Conservation (phyloP, 2,329 filamentous ascomycete species). For the Diaporthe sp. region DNA sequence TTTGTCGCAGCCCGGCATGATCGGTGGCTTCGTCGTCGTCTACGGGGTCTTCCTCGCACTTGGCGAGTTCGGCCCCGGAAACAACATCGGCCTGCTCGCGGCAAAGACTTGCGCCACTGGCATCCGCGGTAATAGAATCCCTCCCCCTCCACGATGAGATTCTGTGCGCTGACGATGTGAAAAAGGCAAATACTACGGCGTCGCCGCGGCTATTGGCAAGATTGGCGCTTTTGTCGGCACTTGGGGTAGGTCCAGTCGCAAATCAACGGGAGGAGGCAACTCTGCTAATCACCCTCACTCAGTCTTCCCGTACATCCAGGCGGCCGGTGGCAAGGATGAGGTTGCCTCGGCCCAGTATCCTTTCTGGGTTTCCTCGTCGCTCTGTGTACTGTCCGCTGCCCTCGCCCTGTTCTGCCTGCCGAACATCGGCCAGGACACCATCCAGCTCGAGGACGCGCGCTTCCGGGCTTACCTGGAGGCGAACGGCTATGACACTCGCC, state of each 20-base stretch:
- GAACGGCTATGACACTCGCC: slow-evolving; percentile 81
- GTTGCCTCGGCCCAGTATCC: slow-evolving; percentile 82
- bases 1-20: slow-evolving; percentile 75
- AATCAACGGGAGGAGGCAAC: not conserved
- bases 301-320: slow-evolving; percentile 79
- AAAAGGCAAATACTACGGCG: slow-evolving; percentile 72
- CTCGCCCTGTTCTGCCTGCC: slow-evolving; percentile 78
- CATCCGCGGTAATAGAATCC: slow-evolving; percentile 72
- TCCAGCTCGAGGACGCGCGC: slow-evolving; percentile 79
- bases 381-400: slow-evolving; percentile 82
- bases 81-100: slow-evolving; percentile 91
- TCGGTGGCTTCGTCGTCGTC: slow-evolving; percentile 83
- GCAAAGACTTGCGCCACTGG: slow-evolving; percentile 91
- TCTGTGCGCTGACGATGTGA: not conserved
- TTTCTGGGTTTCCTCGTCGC: slow-evolving; percentile 84
- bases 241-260: slow-evolving; percentile 59
- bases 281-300: not conserved
- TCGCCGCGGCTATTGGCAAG: slow-evolving; percentile 81
- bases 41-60: slow-evolving; percentile 84
- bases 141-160: not conserved
- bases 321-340: slow-evolving; percentile 66
- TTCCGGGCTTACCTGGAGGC: slow-evolving; percentile 81
- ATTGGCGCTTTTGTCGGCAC: slow-evolving; percentile 88
- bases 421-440: slow-evolving; percentile 87
- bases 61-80: slow-evolving; percentile 86